Conservation (phyloP, 2,329 filamentous ascomycete species). For the Juglanconis sp. region DNA sequence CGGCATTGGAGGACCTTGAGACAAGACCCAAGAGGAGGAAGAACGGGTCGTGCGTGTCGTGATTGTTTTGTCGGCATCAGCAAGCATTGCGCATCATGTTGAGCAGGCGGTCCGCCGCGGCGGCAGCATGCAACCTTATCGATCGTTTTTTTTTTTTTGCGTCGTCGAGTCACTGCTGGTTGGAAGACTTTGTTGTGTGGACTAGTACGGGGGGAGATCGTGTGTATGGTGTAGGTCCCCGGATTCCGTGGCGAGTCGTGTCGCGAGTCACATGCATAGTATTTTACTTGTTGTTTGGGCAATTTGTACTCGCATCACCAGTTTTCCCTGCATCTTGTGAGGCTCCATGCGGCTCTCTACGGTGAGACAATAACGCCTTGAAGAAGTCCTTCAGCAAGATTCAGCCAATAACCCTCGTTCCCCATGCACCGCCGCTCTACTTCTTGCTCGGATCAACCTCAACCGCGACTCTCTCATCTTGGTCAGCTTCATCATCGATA, state of each 20-base stretch:
- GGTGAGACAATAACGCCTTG: background rate
- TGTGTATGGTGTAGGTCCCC: background rate
- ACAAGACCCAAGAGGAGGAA: background rate
- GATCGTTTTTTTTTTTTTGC: background rate
- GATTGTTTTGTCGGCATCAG: background rate
- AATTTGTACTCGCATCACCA: slow-evolving; percentile 11
- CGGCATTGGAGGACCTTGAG: background rate
- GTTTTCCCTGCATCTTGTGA: background rate
- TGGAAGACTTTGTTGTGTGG: background rate
- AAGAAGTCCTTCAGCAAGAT: too few species aligned
- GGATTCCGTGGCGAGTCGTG: background rate
- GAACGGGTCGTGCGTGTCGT: background rate
- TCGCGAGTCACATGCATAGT: background rate
- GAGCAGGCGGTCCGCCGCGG: background rate
- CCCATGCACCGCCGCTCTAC: too few species aligned
- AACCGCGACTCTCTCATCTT: too few species aligned
- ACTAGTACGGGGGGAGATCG: background rate
- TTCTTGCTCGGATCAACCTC: too few species aligned
- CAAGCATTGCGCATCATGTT: background rate
- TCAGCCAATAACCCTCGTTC: too few species aligned
- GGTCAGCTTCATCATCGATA: too few species aligned
- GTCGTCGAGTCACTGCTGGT: background rate
- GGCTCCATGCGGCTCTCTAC: background rate
- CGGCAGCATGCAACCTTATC: slow-evolving; percentile 4
- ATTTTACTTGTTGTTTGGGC: slow-evolving; percentile 10